phyloP scores from a whole-genome alignment of 768 basidiomycete genomes.

The Psilocybe azurescens region DNA sequence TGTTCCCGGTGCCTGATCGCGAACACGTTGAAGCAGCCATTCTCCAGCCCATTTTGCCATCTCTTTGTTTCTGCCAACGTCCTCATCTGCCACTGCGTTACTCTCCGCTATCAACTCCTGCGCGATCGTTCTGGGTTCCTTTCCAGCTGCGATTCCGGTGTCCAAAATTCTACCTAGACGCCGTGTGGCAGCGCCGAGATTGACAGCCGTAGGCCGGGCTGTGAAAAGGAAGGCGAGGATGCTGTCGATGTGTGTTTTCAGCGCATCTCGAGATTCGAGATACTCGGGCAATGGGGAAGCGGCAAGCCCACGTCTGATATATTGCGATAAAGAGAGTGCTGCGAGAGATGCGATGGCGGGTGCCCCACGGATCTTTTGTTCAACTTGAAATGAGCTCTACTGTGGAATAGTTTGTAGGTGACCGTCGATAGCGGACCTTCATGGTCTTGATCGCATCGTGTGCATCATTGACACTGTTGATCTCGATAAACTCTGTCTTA shows the following conservation, averaged over 20 bases:
- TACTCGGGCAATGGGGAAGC: conserved; percentile 55
- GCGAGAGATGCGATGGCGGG: conserved; percentile 96
- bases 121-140: conserved; percentile 53
- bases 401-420: conserved; percentile 8
- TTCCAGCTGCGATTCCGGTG: conserved; percentile 43
- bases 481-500: conserved; percentile 63
- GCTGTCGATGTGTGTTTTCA: conserved; percentile 60
- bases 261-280: conserved; percentile 53
- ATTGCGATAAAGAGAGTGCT: conserved; percentile 73
- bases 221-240: conserved; percentile 78
- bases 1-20: conserved; percentile 35
- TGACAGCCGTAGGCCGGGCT: conserved; percentile 96
- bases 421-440: conserved; percentile 61
- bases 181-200: conserved; percentile 85
- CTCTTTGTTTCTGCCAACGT: conserved; percentile 81
- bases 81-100: conserved; percentile 79
- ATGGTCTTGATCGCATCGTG: conserved; percentile 95
- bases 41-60: conserved; percentile 89
- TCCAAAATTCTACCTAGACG: conserved; percentile 65
- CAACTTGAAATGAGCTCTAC: background rate
- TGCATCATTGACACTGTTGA: conserved; percentile 81
- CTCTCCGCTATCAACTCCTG: conserved; percentile 73
- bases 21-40: conserved; percentile 70
- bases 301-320: conserved; percentile 60
- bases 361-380: conserved; percentile 73